Evolutionary conservation across 1,284 basidiomycete species (phyloP), one percentile per base, ranked within the genome.

Genomic region (Ganoderma boninense): DNA sequence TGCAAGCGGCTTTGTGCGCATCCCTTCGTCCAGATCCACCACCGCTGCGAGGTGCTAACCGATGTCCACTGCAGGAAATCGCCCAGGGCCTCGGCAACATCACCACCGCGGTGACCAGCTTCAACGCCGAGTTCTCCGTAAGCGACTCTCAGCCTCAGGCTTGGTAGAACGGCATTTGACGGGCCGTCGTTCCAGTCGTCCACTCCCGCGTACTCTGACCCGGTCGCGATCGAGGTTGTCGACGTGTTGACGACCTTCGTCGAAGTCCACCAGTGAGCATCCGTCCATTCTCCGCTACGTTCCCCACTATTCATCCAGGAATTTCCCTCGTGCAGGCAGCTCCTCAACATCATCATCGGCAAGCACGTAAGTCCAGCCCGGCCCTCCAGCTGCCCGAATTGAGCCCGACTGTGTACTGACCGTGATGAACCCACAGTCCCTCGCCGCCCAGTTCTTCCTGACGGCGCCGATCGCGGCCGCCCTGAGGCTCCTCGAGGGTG

Each of bases 391-490:
- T 32, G 32, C 32, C 38, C 20, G 4, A 13, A 14, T 32, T 18
- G 16, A 32, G 13, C 8, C 26, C 5, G 40, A 32, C 38, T 18
- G n/a, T 13, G 8, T 10, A 42, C 35, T 62, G 60, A 43, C 60
- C 13, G 6, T 23, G 2, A 6, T 13, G 20, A n/a, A 16, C 13
- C 26, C 49, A 66, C 54, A 66, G 65, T 44, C 60, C 52, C 62
- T 68, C 6, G 67, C 67, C 4, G 52, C 67, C 14, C 52, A 64
- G 56, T 68, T 68, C 61, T 59, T 64, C 67, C 43, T 68, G 42
- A 68, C 67, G 54, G 67, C 67, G 4, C 62, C 67, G 32, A 68
- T 68, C 54, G 67, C 67, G 10, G 54, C 35, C 40, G 66, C 66
- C 35, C 32, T 67, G n/a, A 38, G 60, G 35, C 23, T n/a, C 46